phyloP scores from a whole-genome alignment of 2,329 filamentous ascomycete genomes.

The Annulohypoxylon truncatum region DNA sequence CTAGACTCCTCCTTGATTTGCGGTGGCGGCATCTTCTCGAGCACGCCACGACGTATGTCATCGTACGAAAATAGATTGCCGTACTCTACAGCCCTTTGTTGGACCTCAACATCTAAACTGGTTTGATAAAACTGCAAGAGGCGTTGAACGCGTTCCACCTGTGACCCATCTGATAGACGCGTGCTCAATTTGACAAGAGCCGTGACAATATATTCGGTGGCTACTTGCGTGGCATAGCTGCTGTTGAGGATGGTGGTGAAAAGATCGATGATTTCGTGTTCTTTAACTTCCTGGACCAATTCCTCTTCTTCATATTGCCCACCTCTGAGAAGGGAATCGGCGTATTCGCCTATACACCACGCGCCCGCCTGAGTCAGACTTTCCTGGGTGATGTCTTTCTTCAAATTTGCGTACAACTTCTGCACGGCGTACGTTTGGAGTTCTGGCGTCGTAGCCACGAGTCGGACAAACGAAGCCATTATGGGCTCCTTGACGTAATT shows the following conservation, averaged over 20 bases:
- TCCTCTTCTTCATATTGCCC: slow-evolving; percentile 96
- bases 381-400: slow-evolving; percentile 98
- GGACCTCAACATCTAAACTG: slow-evolving; percentile 93
- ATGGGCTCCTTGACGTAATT: slow-evolving; percentile 99
- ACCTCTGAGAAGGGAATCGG: slow-evolving; percentile 86
- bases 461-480: slow-evolving; percentile 92
- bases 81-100: slow-evolving; percentile 96
- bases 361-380: slow-evolving; percentile 91
- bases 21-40: slow-evolving; percentile 97
- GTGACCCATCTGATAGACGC: slow-evolving; percentile 82
- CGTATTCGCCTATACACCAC: slow-evolving; percentile 98
- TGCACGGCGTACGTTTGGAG: slow-evolving; percentile 96
- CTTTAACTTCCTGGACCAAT: slow-evolving; percentile 80
- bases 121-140: slow-evolving; percentile 82
- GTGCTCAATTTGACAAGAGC: slow-evolving; percentile 95
- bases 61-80: slow-evolving; percentile 94
- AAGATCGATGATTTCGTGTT: slow-evolving; percentile 92
- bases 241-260: slow-evolving; percentile 93
- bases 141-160: slow-evolving; percentile 85
- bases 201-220: slow-evolving; percentile 96
- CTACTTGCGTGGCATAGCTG: slow-evolving; percentile 89
- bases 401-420: slow-evolving; percentile 89
- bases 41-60: slow-evolving; percentile 84
- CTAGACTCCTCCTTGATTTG: slow-evolving; percentile 96
- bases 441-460: slow-evolving; percentile 94